Evolutionary conservation across 495 filamentous ascomycete genomes (phyloP).

Genomic region (Neurospora discreta): DNA sequence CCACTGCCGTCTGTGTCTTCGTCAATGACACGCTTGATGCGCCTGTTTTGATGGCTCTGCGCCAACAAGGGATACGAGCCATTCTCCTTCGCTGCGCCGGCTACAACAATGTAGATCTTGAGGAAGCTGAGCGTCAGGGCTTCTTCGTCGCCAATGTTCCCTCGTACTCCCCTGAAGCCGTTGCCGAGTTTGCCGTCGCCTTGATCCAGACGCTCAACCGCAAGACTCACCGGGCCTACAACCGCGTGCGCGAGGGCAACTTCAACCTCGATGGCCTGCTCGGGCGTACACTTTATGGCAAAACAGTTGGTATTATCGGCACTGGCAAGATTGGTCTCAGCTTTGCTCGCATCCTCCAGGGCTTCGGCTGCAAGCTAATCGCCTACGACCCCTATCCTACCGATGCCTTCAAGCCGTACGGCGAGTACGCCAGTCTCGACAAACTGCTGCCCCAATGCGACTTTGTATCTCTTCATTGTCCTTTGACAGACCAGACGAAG

Average conservation of each 20-base stretch:
- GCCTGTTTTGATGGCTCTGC: constrained; percentile 39
- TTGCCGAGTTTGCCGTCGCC: constrained; percentile 60
- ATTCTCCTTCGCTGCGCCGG: constrained; percentile 60
- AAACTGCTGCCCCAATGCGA: constrained; percentile 43
- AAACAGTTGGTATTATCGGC: constrained; percentile 48
- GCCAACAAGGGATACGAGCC: constrained; percentile 38
- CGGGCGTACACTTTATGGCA: constrained; percentile 47
- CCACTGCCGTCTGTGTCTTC: constrained; percentile 56
- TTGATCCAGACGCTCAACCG: constrained; percentile 60
- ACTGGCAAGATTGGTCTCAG: constrained; percentile 44
- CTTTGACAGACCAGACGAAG: constrained; percentile 45
- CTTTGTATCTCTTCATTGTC: constrained; percentile 56
- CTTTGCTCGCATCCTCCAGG: constrained; percentile 42
- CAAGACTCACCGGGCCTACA: constrained; percentile 60
- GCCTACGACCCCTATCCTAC: constrained; percentile 46
- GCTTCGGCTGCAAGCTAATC: constrained; percentile 52
- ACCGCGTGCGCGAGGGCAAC: constrained; percentile 61
- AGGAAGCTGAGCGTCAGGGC: constrained; percentile 40
- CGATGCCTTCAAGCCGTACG: constrained; percentile 38
- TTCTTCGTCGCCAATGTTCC: constrained; percentile 59
- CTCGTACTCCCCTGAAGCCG: constrained; percentile 59
- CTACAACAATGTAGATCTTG: constrained; percentile 58
- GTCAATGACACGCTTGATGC: constrained; percentile 53
- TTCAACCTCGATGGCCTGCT: constrained; percentile 56
- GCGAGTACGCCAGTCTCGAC: constrained; percentile 45